These are phyloP conservation scores for Acanthamoeba polyphaga DNA, from an alignment of 208 protist species.

Conservation along the genomic window DNA sequence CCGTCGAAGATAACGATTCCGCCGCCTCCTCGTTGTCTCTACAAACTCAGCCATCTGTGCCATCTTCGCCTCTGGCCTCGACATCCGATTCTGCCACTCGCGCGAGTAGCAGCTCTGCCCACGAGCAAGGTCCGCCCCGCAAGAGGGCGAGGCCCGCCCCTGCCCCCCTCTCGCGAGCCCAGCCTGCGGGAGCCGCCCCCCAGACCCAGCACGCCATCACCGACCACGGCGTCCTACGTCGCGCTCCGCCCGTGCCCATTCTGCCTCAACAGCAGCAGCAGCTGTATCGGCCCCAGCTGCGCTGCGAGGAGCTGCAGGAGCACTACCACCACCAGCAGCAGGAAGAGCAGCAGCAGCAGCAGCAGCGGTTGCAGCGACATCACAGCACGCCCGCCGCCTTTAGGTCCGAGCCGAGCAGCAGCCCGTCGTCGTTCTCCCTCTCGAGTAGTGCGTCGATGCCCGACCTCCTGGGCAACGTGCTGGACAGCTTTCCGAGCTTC, in stretches of 20 bases:
- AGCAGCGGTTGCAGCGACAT: too few relatives aligned
- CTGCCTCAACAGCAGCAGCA: not conserved
- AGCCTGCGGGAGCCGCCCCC: too few relatives aligned
- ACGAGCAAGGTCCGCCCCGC: too few relatives aligned
- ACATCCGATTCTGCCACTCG: too few relatives aligned
- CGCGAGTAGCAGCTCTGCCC: too few relatives aligned
- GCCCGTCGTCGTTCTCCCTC: not conserved
- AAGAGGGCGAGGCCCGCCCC: not conserved
- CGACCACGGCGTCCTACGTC: not conserved
- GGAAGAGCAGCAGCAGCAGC: too few relatives aligned
- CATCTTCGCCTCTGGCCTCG: too few relatives aligned
- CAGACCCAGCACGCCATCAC: not conserved
- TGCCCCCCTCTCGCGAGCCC: too few relatives aligned
- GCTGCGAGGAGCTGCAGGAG: not conserved
- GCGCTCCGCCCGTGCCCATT: not conserved
- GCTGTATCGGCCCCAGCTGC: not conserved
- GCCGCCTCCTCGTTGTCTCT: too few relatives aligned
- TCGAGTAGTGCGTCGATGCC: not conserved
- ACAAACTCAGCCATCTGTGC: not conserved
- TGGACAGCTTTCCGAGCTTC: constrained; percentile 22
- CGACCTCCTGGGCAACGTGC: not conserved
- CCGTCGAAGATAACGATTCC: not conserved
- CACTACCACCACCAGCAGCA: too few relatives aligned
- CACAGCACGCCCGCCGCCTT: too few relatives aligned
- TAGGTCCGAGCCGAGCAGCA: not conserved